Base-by-base conservation (phyloP, 176 grass and related monocot genomes). In the Dactylis glomerata region DNA sequence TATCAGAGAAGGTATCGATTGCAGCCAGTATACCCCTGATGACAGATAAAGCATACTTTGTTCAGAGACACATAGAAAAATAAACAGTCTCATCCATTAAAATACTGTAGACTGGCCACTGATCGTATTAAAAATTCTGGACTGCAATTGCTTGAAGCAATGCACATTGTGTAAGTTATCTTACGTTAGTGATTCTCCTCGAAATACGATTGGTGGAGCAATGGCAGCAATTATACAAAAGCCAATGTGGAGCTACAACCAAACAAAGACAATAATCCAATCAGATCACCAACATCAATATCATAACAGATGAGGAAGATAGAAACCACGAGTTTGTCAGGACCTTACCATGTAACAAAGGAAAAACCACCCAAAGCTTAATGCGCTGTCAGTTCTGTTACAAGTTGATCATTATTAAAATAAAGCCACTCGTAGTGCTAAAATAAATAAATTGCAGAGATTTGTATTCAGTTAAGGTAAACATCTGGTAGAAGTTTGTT, bases 1-100 rank as follows among this genome's bases (percentile, higher is more conserved):
- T 66, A 84, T 94, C 92, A 73, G 94, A 92, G 44, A 94, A 92
- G 30, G 94, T 94, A 54, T 97, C 92, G 77, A 94, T 94, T 83
- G 90, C 94, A 82, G 92, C 92, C 81, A 97, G 46, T 86, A 97
- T 97, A 75, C 94, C 94, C 86, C 92, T 97, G 88, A 74, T 83
- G 56, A 65, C 30, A 91, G 69, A 77, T 27, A 66, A 61, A 73
- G 40, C 3, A 32, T 72, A 71, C 68, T 61, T 72, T 11, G 64
- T 44, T 88, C 76, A 88, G 76, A 45, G 44, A 8, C 58, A 72
- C 27, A 72, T 52, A 77, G 3, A 81, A 7, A 2, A 33, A 81
- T 16, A 11, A 61, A 59, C 71, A 76, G 32, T 38, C 41, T 40
- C 80, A 9, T 55, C 41, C 23, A 77, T 37, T 54, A 28, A 28